Conservation (phyloP, 2,329 filamentous ascomycete species). For the Aspergillus floridensis region DNA sequence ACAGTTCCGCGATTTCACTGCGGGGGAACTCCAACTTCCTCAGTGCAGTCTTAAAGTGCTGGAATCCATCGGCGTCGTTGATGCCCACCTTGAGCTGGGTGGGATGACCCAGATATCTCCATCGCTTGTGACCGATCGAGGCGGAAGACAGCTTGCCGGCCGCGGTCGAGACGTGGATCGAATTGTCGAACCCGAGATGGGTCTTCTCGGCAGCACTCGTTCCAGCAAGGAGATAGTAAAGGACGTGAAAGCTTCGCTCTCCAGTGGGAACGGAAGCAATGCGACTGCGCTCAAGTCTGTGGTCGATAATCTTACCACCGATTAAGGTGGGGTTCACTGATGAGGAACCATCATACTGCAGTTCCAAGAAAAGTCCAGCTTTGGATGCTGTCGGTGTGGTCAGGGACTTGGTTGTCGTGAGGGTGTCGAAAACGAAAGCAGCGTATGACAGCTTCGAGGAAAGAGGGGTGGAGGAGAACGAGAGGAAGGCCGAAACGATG, state of each 20-base stretch:
- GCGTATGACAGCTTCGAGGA: conserved; percentile 92
- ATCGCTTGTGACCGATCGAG: conserved; percentile 68
- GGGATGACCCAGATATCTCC: conserved; percentile 94
- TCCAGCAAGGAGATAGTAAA: conserved; percentile 92
- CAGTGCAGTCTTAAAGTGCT: conserved; percentile 94
- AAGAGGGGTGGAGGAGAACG: conserved; percentile 86
- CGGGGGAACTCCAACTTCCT: conserved; percentile 92
- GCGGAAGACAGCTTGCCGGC: conserved; percentile 54
- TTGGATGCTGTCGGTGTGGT: conserved; percentile 96
- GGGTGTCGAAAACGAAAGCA: conserved; percentile 90
- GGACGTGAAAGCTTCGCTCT: conserved; percentile 91
- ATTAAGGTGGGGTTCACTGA: conserved; percentile 82
- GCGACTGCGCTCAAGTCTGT: conserved; percentile 85
- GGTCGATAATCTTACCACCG: conserved; percentile 90
- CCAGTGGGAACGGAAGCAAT: conserved; percentile 91
- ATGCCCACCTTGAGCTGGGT: conserved; percentile 96
- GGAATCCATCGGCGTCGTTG: conserved; percentile 92
- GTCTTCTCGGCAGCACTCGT: conserved; percentile 87
- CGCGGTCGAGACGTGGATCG: conserved; percentile 38
- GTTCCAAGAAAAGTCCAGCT: conserved; percentile 88
- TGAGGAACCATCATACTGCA: conserved; percentile 91
- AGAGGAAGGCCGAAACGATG: conserved; percentile 77
- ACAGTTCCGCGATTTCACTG: conserved; percentile 93
- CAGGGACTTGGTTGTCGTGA: conserved; percentile 95
- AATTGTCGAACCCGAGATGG: conserved; percentile 68